Base-by-base conservation (phyloP, 768 basidiomycete species). In the Sarcomyxa edulis region DNA sequence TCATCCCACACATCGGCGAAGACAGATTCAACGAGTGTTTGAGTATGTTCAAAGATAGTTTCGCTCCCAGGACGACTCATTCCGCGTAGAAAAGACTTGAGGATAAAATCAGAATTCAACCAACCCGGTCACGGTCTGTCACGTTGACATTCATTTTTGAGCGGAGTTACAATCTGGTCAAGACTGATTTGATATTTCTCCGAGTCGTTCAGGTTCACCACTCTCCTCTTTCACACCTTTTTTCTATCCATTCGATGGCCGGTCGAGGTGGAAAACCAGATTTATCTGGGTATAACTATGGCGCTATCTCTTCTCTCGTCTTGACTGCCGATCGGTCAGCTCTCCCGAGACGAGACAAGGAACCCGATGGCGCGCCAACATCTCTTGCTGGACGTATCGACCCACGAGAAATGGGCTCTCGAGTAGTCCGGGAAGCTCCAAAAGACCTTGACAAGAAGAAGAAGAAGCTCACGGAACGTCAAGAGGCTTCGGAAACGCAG, bases 341-440 rank as follows among this genome's bases (percentile, higher is more conserved):
- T 2, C 65, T 91, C 35, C 88, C 88, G 14, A 75, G 91, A 32
- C 74, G 93, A 46, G 90, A 94, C 72, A 88, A 88, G 65, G 95
- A 99, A 59, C 94, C 94, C 6, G 93, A 96, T 69, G 95, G 96
- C 46, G 90, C 92, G 6, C 89, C 94, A 7, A 94, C 94, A 11
- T 84, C 93, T 2, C 80, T 98, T 23, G 84, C 81, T 31, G 96
- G 96, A 11, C 78, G 85, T 19, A 97, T 99, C 41, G 82, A 91
- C 68, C 72, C 81, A 7, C 76, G 72, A 45, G 84, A 94, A 46
- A 99, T 98, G 95, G 95, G 95, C 18, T 91, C 92, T 14, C 80
- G 92, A 15, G 91, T 88, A 22, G 64, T 80, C 42, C 76, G 91
- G 12, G 78, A 88, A 48, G 79, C 75, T 0, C 89, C 92, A 10